These are phyloP conservation scores for Penicillium sp. DNA, from an alignment of 2,329 filamentous ascomycete genomes.

Conservation along the genomic window DNA sequence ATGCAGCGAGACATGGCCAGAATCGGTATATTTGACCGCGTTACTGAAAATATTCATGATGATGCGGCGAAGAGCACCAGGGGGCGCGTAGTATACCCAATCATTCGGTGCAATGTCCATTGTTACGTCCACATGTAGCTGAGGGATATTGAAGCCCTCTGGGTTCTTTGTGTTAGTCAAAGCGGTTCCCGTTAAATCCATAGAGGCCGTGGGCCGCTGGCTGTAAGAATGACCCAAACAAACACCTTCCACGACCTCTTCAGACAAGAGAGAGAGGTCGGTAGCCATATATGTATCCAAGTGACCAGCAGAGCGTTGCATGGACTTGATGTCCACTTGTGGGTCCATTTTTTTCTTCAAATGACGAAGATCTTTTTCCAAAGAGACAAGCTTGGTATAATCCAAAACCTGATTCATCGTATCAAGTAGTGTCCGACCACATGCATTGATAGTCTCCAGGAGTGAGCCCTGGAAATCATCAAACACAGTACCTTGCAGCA, in stretches of 20 bases:
- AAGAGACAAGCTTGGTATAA: slow-evolving; percentile 52
- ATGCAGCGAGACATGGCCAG: slow-evolving; percentile 51
- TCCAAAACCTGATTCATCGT: slow-evolving; percentile 44
- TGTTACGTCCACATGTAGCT: slow-evolving; percentile 45
- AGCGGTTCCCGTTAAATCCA: slow-evolving; percentile 10
- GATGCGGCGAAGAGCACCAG: slow-evolving; percentile 53
- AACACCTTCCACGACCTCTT: slow-evolving; percentile 56
- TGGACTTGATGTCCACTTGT: slow-evolving; percentile 16
- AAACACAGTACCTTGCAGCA: slow-evolving; percentile 36
- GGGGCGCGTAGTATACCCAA: slow-evolving; percentile 56
- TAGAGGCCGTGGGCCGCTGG: slow-evolving; percentile 17
- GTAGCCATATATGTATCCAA: slow-evolving; percentile 32
- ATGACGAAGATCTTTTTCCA: slow-evolving; percentile 32
- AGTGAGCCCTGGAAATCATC: slow-evolving; percentile 40
- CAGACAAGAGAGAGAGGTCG: slow-evolving; percentile 47
- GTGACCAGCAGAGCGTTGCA: slow-evolving; percentile 28
- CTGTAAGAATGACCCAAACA: slow-evolving; percentile 48
- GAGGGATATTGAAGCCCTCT: not conserved
- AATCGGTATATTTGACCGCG: slow-evolving; percentile 59
- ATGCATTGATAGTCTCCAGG: slow-evolving; percentile 40
- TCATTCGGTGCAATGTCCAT: slow-evolving; percentile 51
- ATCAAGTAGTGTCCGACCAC: slow-evolving; percentile 41
- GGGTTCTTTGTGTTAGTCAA: not conserved
- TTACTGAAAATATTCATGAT: slow-evolving; percentile 64
- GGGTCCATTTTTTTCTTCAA: slow-evolving; percentile 20